Base-by-base conservation (phyloP, 176 grass and related monocot genomes). In the Ensete ventricosum region DNA sequence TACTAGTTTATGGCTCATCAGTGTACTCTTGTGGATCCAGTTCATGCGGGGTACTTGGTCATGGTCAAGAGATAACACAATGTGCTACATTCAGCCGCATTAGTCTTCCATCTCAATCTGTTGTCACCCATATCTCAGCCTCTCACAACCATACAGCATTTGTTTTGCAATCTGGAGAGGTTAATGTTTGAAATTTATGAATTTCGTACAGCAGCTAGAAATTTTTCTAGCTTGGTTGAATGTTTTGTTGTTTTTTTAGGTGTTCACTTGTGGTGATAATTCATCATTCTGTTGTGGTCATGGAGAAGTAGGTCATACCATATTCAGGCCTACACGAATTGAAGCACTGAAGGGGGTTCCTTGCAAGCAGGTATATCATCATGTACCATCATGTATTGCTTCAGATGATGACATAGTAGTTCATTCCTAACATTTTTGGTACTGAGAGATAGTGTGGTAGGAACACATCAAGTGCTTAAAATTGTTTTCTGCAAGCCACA, bases 221-320 rank as follows among this genome's bases (percentile, higher is more conserved):
- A 43, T 69, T 26, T 64, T 6, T 50, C 9, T 54, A 20, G 12
- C 13, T 76, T 63, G 67, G 60, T 1, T 3, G 17, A 62, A 52
- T 52, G 72, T 73, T 48, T 21, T 82, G 22, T 78, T 59, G 43
- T 69, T 43, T 13, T 55, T 71, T 52, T 73, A 99, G 95, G 91
- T 99, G 14, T 99, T 99, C 76, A 91, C 95, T 25, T 99, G 95
- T 79, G 95, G 95, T 63, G 96, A 99, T 78, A 95, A 99, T 88
- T 99, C 96, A 55, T 99, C 96, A 81, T 87, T 84, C 59, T 99
- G 96, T 59, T 99, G 96, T 84, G 96, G 96, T 74, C 96, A 92
- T 19, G 88, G 91, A 13, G 91, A 99, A 69, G 91, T 91, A 55
- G 88, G 86, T 11, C 81, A 86, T 55, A 88, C 96, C 22, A 82